phyloP scores from a whole-genome alignment of 805 yeast species.

The Yamadazyma tumulicola region DNA sequence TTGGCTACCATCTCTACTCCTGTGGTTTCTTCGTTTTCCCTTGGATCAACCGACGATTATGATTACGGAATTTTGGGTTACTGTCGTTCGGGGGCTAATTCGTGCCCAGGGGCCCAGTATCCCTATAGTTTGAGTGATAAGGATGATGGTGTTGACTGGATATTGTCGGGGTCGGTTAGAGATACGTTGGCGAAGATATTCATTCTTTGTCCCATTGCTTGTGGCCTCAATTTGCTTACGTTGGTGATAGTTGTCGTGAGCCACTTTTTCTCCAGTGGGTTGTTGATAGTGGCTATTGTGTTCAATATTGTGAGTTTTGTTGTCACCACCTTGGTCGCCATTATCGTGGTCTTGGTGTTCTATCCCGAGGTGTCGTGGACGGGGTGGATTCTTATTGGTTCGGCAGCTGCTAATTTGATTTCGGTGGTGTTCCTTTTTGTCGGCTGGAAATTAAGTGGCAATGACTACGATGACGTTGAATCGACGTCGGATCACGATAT shows the following conservation, averaged over 20 bases:
- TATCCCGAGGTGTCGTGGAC: conserved; percentile 67
- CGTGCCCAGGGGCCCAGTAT: conserved; percentile 45
- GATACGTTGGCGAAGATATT: conserved; percentile 51
- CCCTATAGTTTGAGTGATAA: conserved; percentile 39
- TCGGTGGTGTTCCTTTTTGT: conserved; percentile 48
- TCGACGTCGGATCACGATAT: conserved; percentile 14
- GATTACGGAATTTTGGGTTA: conserved; percentile 68
- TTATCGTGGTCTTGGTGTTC: conserved; percentile 55
- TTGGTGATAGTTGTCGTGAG: conserved; percentile 22
- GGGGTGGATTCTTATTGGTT: conserved; percentile 68
- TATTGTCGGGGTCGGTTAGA: conserved; percentile 43
- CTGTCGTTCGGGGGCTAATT: conserved; percentile 35
- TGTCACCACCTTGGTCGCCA: conserved; percentile 50
- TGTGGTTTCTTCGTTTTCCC: conserved; percentile 42
- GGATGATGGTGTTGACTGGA: conserved; percentile 42
- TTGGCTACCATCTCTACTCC: conserved; percentile 64
- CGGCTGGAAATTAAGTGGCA: conserved; percentile 21
- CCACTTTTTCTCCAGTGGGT: conserved; percentile 21
- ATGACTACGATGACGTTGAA: conserved; percentile 16
- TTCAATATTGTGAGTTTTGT: conserved; percentile 49
- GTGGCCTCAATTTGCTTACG: conserved; percentile 51
- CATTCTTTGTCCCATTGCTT: conserved; percentile 63
- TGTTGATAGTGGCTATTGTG: conserved; percentile 39
- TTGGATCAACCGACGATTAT: conserved; percentile 45
- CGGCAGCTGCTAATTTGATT: conserved; percentile 55